These are phyloP conservation scores for Carex myosuroides DNA, from an alignment of 176 grass and related monocot species.

Conservation along the genomic window DNA sequence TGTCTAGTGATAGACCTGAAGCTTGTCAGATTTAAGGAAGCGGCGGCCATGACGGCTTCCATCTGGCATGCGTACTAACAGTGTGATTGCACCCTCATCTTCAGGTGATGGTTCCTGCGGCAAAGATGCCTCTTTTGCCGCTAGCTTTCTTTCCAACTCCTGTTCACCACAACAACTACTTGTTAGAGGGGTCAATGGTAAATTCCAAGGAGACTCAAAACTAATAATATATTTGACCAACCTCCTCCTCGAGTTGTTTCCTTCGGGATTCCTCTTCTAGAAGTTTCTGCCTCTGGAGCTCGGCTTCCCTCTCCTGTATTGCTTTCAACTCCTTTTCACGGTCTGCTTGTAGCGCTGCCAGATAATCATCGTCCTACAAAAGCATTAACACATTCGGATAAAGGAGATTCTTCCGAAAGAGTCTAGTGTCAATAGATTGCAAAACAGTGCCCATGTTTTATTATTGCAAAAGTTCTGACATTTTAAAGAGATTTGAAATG, in stretches of 20 bases:
- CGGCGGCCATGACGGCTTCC: constrained; percentile 63
- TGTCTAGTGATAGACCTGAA: constrained; percentile 47
- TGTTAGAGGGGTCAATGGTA: neutral
- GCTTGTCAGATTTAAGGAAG: constrained; percentile 86
- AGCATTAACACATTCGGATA: neutral
- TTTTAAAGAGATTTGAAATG: neutral
- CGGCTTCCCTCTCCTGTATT: constrained; percentile 48
- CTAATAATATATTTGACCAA: constrained; percentile 22
- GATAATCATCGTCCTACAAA: constrained; percentile 85
- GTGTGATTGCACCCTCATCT: constrained; percentile 68
- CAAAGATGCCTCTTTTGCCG: constrained; percentile 68
- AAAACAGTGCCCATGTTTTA: neutral
- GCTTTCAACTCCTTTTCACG: constrained; percentile 85
- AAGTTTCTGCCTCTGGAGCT: constrained; percentile 51
- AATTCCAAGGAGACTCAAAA: constrained; percentile 13
- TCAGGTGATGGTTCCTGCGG: constrained; percentile 70
- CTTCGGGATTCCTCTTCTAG: constrained; percentile 59
- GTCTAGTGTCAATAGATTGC: neutral
- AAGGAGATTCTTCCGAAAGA: neutral
- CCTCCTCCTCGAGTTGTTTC: constrained; percentile 89
- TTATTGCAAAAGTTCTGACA: neutral
- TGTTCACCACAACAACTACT: constrained; percentile 29
- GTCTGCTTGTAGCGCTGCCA: constrained; percentile 80
- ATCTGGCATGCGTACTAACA: constrained; percentile 89
- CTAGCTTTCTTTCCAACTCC: constrained; percentile 77